Percentiles rank a stretch among this genome's conserved stretches.
Conservation (phyloP, 805 yeast species). For the Pichia gijzeniarum region DNA sequence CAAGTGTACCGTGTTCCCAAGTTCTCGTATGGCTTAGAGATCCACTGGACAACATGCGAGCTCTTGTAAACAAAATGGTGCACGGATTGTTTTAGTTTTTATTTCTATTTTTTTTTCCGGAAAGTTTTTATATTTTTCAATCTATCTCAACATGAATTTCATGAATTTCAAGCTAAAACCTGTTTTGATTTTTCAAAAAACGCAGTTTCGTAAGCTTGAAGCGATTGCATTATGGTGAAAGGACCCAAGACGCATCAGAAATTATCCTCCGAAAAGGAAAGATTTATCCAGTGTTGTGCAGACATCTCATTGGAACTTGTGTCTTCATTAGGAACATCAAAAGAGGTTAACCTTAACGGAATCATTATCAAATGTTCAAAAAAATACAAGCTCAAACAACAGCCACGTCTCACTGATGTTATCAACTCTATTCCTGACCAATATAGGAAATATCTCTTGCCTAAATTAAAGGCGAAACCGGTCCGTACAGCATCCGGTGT, state of each 20-base stretch:
- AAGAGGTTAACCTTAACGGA: conserved; percentile 85
- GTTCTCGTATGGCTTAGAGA: too few relatives aligned
- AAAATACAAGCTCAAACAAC: conserved; percentile 84
- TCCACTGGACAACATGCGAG: background rate
- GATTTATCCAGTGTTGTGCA: conserved; percentile 87
- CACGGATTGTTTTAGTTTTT: background rate
- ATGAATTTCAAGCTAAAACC: too few relatives aligned
- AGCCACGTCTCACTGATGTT: conserved; percentile 92
- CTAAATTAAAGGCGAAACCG: conserved; percentile 96
- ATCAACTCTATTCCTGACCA: conserved; percentile 95
- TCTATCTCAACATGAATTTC: too few relatives aligned
- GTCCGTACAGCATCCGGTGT: conserved; percentile 98
- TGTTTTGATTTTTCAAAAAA: too few relatives aligned
- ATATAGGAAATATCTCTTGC: conserved; percentile 82
- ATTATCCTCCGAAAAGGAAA: conserved; percentile 84
- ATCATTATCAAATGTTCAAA: conserved; percentile 79
- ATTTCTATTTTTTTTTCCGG: too few relatives aligned
- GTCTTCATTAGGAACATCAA: conserved; percentile 55
- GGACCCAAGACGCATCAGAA: conserved; percentile 49
- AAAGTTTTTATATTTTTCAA: too few relatives aligned
- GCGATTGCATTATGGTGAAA: conserved; percentile 12
- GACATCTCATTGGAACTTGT: conserved; percentile 86
- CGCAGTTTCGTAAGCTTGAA: too few relatives aligned
- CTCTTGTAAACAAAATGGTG: background rate
- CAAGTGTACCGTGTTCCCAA: too few relatives aligned